Evolutionary conservation across 306 rosid genomes (phyloP), one percentile per base, ranked within the genome.

Genomic region (Delonix regia): DNA sequence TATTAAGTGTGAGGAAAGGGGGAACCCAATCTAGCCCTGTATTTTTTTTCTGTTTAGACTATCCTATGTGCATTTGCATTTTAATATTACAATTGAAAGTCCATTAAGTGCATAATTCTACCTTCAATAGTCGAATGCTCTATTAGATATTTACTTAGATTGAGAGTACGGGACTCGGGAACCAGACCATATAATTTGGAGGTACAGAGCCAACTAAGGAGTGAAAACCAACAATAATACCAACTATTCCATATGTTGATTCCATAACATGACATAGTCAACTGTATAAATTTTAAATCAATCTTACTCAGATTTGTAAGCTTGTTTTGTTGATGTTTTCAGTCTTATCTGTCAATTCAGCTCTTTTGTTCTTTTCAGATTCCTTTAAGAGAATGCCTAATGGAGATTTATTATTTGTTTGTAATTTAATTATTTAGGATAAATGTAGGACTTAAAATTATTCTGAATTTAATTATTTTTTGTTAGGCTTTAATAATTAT

Each of bases 1-100:
- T 74, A 34, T 67, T 57, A 57, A 30, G 69, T 73, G 33, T 33
- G 69, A 22, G 77, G 51, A 56, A 76, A 53, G 48, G 48, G 38
- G 36, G 28, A 71, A 64, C 36, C 39, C 16, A 68, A 79, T 77
- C 15, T 74, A 78, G 59, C 62, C 56, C 69, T 55, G 9, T 59
- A 49, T 76, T 25, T 74, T 60, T 53, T 33, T 39, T 28, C 28
- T 72, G 24, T 63, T 86, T 80, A 81, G 88, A 78, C 60, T 76
- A 48, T 73, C 52, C 45, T 66, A 53, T 71, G 25, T 21, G 16
- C 28, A 34, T 24, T 52, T 65, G 7, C 73, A 28, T 38, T 38
- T 62, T 18, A 41, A 27, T 25, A 13, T 14, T 51, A 77, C n/a
- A 16, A 27, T 52, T 28, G 39, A 48, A 21, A 62, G n/a, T 76